Evolutionary conservation across 257 asterid genomes (phyloP).

Genomic region (Primulina huaijiensis): DNA sequence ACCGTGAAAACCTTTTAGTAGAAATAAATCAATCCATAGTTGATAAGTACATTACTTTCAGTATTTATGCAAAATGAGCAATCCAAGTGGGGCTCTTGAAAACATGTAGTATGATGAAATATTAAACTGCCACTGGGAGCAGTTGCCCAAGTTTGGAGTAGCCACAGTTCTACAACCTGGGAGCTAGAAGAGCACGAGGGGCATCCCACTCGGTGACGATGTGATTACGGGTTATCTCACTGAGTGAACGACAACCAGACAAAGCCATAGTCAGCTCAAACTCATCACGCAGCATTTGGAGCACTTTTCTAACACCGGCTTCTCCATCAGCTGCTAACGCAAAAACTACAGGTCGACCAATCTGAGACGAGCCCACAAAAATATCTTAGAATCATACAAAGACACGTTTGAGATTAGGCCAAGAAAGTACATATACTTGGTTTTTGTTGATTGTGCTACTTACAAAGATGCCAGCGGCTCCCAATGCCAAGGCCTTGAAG

Average conservation of each 20-base stretch:
- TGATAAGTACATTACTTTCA: conserved; percentile 23
- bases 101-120: conserved; percentile 19
- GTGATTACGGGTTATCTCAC: conserved; percentile 85
- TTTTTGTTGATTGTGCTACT: conserved; percentile 28
- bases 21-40: conserved; percentile 30
- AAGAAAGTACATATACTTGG: background rate
- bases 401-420: background rate
- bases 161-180: conserved; percentile 51
- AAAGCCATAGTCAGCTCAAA: conserved; percentile 95
- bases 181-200: conserved; percentile 45
- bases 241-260: conserved; percentile 74
- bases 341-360: conserved; percentile 91
- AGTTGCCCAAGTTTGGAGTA: background rate
- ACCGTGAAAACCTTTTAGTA: conserved; percentile 16
- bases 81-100: conserved; percentile 26
- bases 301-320: conserved; percentile 77
- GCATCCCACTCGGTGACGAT: conserved; percentile 77
- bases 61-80: conserved; percentile 23
- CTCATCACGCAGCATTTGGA: conserved; percentile 84
- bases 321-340: conserved; percentile 91
- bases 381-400: background rate
- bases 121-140: background rate
- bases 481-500: conserved; percentile 92
- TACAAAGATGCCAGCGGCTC: conserved; percentile 94
- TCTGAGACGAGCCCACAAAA: conserved; percentile 35